Base-by-base conservation (phyloP, 192 early-diverging fungal genomes). In the Rhizophagus sp. region DNA sequence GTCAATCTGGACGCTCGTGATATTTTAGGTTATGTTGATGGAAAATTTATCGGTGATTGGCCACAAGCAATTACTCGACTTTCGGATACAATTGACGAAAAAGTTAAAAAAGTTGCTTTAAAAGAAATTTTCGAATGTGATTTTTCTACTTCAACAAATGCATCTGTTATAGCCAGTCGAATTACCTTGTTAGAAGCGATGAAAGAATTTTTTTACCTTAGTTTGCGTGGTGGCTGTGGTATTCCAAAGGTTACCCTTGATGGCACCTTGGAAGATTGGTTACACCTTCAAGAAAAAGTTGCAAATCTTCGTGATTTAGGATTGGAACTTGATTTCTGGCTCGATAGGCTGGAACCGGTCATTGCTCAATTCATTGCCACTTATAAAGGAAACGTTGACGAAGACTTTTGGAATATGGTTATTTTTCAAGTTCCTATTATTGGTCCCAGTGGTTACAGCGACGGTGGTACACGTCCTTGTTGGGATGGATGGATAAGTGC, bases 171-270 rank as follows among this genome's bases (percentile, higher is more conserved):
- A 30, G 65, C 68, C 3, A 79, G 78, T 39, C 68, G 33, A 50
- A 73, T 79, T 57, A 63, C 71, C 10, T 36, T 79, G 6, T 63
- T 79, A 27, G 27, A 79, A 25, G 15, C 78, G 24, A 57, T 79
- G 52, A 79, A 79, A 68, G n/a, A 73, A 9, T 79, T 72, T 73
- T 72, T 79, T 44, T 72, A 36, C 27, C 2, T 2, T 47, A 61
- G 36, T 2, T 15, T 79, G 3, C 11, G 19, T 19, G 33, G 25
- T 72, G 44, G 44, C 3, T 79, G 78, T 25, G 78, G 78, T 72
- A 79, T 79, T 64, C 78, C 78, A 39, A 70, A 73, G 30, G 68
- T 79, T 36, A 73, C 71, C 12, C 65, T 79, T 39, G 68, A 72
- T 34, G 78, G 69, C 2, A 73, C 50, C 34, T 62, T 76, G 3